Conservation (phyloP, 1,139 yeast genomes). For the Candida tetrigidarum region DNA sequence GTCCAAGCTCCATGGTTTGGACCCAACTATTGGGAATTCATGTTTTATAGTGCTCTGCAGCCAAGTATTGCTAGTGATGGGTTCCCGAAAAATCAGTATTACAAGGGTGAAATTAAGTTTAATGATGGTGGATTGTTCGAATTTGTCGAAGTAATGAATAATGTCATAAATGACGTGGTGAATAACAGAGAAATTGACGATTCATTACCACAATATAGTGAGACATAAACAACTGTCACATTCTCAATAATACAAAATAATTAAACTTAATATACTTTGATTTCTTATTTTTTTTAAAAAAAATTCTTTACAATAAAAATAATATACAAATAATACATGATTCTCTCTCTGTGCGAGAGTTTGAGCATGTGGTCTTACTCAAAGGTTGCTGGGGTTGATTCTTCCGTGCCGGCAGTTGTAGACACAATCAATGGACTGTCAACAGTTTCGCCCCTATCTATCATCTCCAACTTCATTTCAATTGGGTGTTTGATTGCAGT, state of each 20-base stretch:
- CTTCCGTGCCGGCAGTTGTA: constrained; percentile 21
- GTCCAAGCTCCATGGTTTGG: constrained; percentile 60
- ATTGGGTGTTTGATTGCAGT: constrained; percentile 31
- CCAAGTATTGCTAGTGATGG: constrained; percentile 45
- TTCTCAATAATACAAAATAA: constrained; percentile 3
- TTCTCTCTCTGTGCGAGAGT: not conserved
- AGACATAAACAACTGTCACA: not conserved
- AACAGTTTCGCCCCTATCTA: constrained; percentile 27
- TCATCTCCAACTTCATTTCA: constrained; percentile 24
- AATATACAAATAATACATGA: constrained; percentile 6
- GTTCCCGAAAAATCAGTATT: constrained; percentile 43
- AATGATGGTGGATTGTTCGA: constrained; percentile 54
- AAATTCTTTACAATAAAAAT: too few relatives aligned
- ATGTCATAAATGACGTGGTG: constrained; percentile 33
- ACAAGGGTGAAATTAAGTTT: constrained; percentile 42
- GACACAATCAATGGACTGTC: constrained; percentile 24
- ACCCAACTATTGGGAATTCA: constrained; percentile 51
- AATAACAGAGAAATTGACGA: constrained; percentile 47
- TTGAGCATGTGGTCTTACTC: constrained; percentile 11
- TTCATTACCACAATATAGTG: constrained; percentile 45
- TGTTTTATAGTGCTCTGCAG: constrained; percentile 37
- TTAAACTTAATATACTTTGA: too few relatives aligned
- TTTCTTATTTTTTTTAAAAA: constrained; percentile 6
- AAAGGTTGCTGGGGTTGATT: constrained; percentile 21
- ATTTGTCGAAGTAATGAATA: constrained; percentile 34